A percentile compares a stretch with the other conserved stretches of the same genome.
phyloP scores from a whole-genome alignment of 2,329 filamentous ascomycete genomes.

The Dactylonectria macrodidyma region DNA sequence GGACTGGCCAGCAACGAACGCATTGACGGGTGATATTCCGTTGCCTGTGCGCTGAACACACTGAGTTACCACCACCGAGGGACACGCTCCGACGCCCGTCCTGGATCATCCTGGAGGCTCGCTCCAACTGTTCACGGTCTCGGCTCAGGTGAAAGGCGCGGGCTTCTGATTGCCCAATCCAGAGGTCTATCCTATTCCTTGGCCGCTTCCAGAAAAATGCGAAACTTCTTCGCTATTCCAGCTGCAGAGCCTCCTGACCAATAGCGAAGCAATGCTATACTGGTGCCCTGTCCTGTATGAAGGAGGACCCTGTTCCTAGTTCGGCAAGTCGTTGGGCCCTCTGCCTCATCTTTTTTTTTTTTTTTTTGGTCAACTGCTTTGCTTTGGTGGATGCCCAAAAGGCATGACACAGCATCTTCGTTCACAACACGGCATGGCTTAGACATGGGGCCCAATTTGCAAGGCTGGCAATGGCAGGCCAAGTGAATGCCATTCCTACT shows the following conservation, averaged over 20 bases:
- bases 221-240: conserved; percentile 19
- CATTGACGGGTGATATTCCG: background rate
- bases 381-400: background rate
- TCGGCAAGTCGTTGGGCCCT: background rate
- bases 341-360: background rate
- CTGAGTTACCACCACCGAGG: conserved; percentile 2
- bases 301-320: background rate
- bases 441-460: conserved; percentile 1
- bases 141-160: background rate
- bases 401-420: background rate
- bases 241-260: conserved; percentile 10
- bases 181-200: conserved; percentile 3
- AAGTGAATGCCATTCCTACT: conserved; percentile 28
- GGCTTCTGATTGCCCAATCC: background rate
- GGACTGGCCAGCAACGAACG: background rate
- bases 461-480: conserved; percentile 1
- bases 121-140: conserved; percentile 16
- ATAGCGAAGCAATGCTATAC: background rate
- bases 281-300: background rate
- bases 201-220: conserved; percentile 29
- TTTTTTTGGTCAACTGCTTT: background rate
- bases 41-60: background rate
- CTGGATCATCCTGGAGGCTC: conserved; percentile 11
- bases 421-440: conserved; percentile 4
- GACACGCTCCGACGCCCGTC: background rate